Conservation (phyloP, 148 eudicot genomes). For the Pharnaceum exiguum region DNA sequence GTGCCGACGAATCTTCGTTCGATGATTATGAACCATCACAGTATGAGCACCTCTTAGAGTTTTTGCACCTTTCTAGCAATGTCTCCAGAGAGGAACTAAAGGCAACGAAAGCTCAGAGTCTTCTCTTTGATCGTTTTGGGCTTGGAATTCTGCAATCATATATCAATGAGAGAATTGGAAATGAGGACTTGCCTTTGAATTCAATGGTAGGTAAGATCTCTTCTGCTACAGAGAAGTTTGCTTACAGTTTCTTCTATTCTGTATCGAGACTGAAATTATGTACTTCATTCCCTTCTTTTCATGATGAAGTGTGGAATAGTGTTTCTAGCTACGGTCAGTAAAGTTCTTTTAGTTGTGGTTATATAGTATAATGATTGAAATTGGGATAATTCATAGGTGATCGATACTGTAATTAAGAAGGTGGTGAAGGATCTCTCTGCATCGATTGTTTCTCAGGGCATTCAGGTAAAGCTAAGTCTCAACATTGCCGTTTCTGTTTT, state of each 20-base stretch:
- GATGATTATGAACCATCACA: slow-evolving; percentile 82
- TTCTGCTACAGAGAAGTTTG: neutral
- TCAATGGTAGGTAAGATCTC: slow-evolving; percentile 92
- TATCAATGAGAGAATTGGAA: slow-evolving; percentile 43
- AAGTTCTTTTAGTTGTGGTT: neutral
- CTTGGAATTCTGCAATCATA: slow-evolving; percentile 62
- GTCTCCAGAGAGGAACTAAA: slow-evolving; percentile 55
- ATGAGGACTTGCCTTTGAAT: slow-evolving; percentile 64
- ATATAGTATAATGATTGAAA: slow-evolving; percentile 8
- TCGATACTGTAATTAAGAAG: slow-evolving; percentile 71
- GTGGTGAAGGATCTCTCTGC: slow-evolving; percentile 73
- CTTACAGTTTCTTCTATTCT: neutral
- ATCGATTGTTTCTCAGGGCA: slow-evolving; percentile 63
- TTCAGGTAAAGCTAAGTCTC: slow-evolving; percentile 47
- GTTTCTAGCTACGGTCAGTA: too few species aligned
- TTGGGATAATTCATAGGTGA: slow-evolving; percentile 45
- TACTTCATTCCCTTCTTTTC: neutral
- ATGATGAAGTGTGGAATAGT: neutral
- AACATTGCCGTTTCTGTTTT: neutral
- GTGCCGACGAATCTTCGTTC: slow-evolving; percentile 65
- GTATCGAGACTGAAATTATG: neutral
- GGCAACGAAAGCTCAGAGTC: slow-evolving; percentile 45
- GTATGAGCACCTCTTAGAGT: slow-evolving; percentile 60
- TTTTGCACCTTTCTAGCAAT: slow-evolving; percentile 58
- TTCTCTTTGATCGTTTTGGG: slow-evolving; percentile 65